These are phyloP conservation scores for Umbilicus rupestris DNA, from an alignment of 164 flowering plant species.

Conservation along the genomic window DNA sequence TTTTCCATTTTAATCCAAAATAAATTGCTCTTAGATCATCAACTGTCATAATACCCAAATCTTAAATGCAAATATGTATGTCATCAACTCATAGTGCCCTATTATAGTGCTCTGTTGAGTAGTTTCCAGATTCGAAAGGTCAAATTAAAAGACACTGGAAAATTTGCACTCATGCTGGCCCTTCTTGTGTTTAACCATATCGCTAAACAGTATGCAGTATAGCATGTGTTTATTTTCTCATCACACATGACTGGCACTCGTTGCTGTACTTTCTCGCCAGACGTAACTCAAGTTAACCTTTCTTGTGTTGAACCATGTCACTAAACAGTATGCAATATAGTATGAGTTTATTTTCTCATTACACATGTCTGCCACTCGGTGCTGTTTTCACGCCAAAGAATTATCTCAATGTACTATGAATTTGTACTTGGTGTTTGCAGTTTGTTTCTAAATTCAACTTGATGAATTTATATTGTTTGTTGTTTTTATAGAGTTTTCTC, in stretches of 20 bases:
- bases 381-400: not conserved
- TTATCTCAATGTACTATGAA: not conserved
- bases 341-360: not conserved
- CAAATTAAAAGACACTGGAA: not conserved
- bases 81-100: not conserved
- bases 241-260: no score
- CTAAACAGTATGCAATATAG: not conserved
- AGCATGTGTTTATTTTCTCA: no score
- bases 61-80: not conserved
- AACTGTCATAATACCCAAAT: not conserved
- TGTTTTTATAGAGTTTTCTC: not conserved
- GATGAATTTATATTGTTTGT: not conserved
- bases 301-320: no score
- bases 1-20: not conserved
- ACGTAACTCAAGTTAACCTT: no score
- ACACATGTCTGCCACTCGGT: not conserved
- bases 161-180: not conserved
- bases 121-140: not conserved
- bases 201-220: no score
- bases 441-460: not conserved
- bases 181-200: not conserved
- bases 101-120: not conserved
- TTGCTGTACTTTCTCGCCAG: no score
- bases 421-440: not conserved
- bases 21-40: not conserved